Evolutionary conservation across 2,329 filamentous ascomycete genomes (phyloP), one percentile per base, ranked within the genome.

Genomic region (Cordyceps tenuipes): DNA sequence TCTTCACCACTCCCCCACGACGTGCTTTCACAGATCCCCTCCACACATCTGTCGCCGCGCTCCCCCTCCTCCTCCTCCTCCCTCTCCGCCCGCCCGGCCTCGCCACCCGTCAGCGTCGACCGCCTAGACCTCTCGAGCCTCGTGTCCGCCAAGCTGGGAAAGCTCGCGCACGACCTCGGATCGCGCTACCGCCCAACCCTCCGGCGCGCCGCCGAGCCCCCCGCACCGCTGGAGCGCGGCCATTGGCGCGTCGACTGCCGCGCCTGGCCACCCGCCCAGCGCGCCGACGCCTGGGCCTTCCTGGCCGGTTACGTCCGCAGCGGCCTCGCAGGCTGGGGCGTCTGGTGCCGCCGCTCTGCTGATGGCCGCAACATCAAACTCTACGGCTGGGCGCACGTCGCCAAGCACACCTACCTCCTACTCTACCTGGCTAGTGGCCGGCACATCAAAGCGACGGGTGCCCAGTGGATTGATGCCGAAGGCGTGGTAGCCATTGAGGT

Each of bases 301-400:
- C 73, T 91, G 26, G 76, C 76, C 6, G 79, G 85, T 17, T 82
- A 84, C 53, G 74, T 95, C 39, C 74, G 74, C 6, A 76, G 75
- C 29, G 84, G 85, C 0, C 73, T 77, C 23, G 80, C 82, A 0
- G 88, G 88, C 3, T 91, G 88, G 87, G 85, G 85, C 3, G 78
- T 88, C 1, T 84, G 82, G 75, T 85, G 82, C 64, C 71, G 69
- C 15, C 74, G 83, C 29, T 75, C 78, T 52, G 66, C 66, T 26
- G 70, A 65, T 6, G 73, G 72, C 44, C 71, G 68, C 12, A 17
- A 13, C 17, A 71, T 95, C 2, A 81, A 84, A 39, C 71, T 93
- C 1, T 94, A 89, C 69, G 90, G 89, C 68, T 96, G 89, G 86
- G 91, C 89, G 0, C 82, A 87, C 63, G 75, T 90, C 0, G 83